Percentiles rank a stretch among this genome's conserved stretches.
Conservation (phyloP, 257 asterid species). For the Thymus mandschuricus region DNA sequence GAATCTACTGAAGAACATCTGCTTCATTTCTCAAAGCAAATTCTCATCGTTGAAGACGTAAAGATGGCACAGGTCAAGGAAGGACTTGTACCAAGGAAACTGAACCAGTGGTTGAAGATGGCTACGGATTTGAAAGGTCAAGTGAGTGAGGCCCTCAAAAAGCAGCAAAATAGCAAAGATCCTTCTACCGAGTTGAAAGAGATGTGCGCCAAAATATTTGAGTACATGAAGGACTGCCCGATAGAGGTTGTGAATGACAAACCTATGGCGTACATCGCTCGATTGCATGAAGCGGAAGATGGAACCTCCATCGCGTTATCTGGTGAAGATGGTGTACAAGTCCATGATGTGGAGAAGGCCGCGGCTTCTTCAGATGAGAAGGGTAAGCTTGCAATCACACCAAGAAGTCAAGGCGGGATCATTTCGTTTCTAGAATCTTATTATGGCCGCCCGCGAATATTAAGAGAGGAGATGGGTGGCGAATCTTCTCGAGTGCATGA, state of each 20-base stretch:
- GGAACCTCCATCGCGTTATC: neutral
- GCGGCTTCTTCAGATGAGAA: neutral
- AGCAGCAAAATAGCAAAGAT: neutral
- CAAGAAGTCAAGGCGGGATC: neutral
- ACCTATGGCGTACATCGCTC: neutral
- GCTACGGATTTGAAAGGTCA: neutral
- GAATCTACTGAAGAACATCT: neutral
- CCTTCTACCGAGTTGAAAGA: neutral
- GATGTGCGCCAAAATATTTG: neutral
- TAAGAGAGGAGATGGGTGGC: neutral
- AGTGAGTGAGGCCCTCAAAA: neutral
- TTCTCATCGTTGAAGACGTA: neutral
- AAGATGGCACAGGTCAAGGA: neutral
- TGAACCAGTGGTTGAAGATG: conserved; percentile 8
- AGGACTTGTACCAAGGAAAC: neutral
- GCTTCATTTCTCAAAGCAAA: neutral
- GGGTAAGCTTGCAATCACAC: neutral
- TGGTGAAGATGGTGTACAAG: neutral
- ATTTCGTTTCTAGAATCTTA: neutral
- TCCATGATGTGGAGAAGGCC: neutral
- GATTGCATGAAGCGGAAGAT: neutral
- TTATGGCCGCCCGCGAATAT: neutral
- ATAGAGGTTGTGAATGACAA: neutral
- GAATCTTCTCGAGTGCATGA: conserved; percentile 15
- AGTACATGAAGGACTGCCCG: conserved; percentile 1